Percentiles rank a stretch among this genome's conserved stretches.
These are phyloP conservation scores for Penicillium italicum DNA, from an alignment of 2,329 filamentous ascomycete genomes.

Conservation along the genomic window DNA sequence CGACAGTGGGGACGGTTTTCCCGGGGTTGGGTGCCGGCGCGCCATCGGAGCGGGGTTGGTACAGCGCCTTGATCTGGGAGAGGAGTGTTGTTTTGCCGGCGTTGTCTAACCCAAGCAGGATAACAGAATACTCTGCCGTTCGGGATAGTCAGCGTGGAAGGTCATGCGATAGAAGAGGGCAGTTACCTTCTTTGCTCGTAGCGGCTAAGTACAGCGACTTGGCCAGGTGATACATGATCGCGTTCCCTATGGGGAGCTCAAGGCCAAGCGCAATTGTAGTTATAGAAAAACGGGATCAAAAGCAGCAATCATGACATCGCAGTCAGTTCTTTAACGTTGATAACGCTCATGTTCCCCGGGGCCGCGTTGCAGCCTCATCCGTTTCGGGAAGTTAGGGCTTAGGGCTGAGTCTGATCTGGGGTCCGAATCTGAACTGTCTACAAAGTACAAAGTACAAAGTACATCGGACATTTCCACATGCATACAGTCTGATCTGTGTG, in stretches of 20 bases:
- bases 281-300: neutral
- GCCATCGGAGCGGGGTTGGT: conserved; percentile 47
- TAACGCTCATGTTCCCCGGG: neutral
- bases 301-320: conserved; percentile 22
- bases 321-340: conserved; percentile 1
- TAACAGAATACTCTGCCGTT: conserved; percentile 81
- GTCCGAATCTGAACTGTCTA: neutral
- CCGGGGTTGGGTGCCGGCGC: conserved; percentile 56
- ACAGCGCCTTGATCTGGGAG: conserved; percentile 90
- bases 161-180: neutral
- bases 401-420: conserved; percentile 14
- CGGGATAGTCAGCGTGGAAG: neutral
- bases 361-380: conserved; percentile 18
- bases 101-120: conserved; percentile 95
- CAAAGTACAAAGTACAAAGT: too few species aligned
- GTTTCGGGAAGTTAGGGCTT: conserved; percentile 29
- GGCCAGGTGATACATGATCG: conserved; percentile 85
- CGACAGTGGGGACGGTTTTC: conserved; percentile 93
- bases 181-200: conserved; percentile 87
- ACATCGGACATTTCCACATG: neutral
- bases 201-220: conserved; percentile 93
- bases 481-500: neutral
- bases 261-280: conserved; percentile 14
- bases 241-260: conserved; percentile 18
- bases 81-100: conserved; percentile 98